Percentiles rank a stretch among this genome's conserved stretches.
phyloP scores from a whole-genome alignment of 805 yeast genomes.

The Hanseniaspora lindneri region DNA sequence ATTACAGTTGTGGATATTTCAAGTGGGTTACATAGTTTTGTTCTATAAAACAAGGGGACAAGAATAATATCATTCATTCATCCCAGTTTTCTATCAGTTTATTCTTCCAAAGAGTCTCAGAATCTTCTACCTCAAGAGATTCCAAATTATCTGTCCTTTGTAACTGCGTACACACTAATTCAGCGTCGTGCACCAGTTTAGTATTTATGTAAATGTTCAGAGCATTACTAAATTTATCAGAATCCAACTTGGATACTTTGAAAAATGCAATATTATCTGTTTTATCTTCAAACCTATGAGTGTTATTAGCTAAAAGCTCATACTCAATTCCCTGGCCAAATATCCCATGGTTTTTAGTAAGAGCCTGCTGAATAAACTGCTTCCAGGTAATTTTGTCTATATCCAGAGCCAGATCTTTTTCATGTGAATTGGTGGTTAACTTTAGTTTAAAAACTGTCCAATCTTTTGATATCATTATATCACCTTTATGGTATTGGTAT shows the following conservation, averaged over 20 bases:
- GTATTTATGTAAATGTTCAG: conserved; percentile 27
- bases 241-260: conserved; percentile 26
- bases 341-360: conserved; percentile 32
- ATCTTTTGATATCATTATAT: conserved; percentile 7
- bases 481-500: no score
- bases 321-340: conserved; percentile 33
- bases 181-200: conserved; percentile 24
- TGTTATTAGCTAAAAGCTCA: conserved; percentile 24
- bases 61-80: not conserved
- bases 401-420: conserved; percentile 19
- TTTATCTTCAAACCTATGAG: conserved; percentile 4
- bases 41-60: no score
- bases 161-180: conserved; percentile 21
- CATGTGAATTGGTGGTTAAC: conserved; percentile 21
- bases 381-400: conserved; percentile 34
- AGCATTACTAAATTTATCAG: conserved; percentile 25
- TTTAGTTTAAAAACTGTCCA: conserved; percentile 11
- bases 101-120: conserved; percentile 25
- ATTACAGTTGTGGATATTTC: conserved; percentile 41
- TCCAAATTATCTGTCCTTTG: conserved; percentile 22
- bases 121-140: conserved; percentile 23
- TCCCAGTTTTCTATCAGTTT: conserved; percentile 15
- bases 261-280: conserved; percentile 20
- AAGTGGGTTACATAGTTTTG: conserved; percentile 37
- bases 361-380: conserved; percentile 28